Base-by-base conservation (phyloP, 371 early-diverging fungal species). In the Rhizopus stolonifer region DNA sequence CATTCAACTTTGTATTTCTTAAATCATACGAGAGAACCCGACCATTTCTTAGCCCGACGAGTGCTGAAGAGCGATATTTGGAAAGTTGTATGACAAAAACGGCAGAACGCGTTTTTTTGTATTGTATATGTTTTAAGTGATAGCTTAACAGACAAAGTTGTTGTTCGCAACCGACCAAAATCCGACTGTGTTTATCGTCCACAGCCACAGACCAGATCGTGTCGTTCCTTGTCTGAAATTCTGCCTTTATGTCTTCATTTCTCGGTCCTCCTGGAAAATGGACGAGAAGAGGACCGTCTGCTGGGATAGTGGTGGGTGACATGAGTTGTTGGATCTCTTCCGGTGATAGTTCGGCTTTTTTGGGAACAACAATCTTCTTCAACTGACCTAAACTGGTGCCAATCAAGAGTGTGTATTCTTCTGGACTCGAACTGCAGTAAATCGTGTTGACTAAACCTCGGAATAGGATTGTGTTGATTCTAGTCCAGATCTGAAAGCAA, bases 21-120 rank as follows among this genome's bases (percentile, higher is more conserved):
- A 31, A 52, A n/a, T 58, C 58, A 14, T 25, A 57, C 44, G 44
- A 45, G 18, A 14, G 49, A 21, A 45, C 45, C 17, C 13, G 52
- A 7, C 71, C 67, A 21, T 67, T 59, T 5, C 71, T 56, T 32
- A 50, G 44, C 1, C 71, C 71, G 13, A 50, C 24, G 61, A 61
- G 64, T 23, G 50, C 57, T 2, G 13, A 25, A 5, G 24, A 25
- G 13, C 48, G 66, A 6, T 47, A 11, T 2, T 33, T 36, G 7
- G 48, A 38, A 1, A 46, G 22, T 26, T 50, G 36, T 1, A 52
- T 42, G 11, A 58, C 43, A 44, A 70, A 60, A 1, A 67, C 55
- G 17, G 61, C 52, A 0, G 67, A 61, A 19, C 46, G 38, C 2
- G 19, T 26, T 15, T 50, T 60, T 23, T 31, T 23, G 11, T 19